phyloP scores from a whole-genome alignment of 441 rosid species.

The Pelargonium cotyledonis region DNA sequence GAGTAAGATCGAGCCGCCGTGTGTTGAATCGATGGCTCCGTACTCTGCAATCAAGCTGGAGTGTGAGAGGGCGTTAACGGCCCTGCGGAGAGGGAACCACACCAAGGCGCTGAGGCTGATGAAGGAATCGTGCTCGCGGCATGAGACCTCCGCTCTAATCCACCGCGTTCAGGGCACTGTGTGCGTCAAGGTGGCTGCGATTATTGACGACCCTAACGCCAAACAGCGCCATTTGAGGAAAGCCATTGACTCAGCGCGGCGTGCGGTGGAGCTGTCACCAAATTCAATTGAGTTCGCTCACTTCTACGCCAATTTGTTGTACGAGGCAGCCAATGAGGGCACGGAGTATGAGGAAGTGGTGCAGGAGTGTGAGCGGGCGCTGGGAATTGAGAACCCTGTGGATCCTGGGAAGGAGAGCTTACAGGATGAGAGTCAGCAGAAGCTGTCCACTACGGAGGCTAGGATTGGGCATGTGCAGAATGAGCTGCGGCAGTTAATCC shows the following conservation, averaged over 20 bases:
- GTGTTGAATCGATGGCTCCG: slow-evolving; percentile 15
- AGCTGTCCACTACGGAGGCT: slow-evolving; percentile 55
- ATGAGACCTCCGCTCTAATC: slow-evolving; percentile 54
- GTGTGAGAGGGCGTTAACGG: slow-evolving; percentile 73
- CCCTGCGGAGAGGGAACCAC: slow-evolving; percentile 77
- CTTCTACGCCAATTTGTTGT: slow-evolving; percentile 76
- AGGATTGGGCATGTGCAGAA: slow-evolving; percentile 68
- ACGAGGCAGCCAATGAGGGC: slow-evolving; percentile 66
- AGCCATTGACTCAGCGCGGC: slow-evolving; percentile 66
- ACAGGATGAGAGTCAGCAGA: slow-evolving; percentile 81
- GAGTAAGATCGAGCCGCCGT: slow-evolving; percentile 24
- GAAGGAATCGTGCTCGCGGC: slow-evolving; percentile 58
- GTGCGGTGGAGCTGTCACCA: slow-evolving; percentile 67
- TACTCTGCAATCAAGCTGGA: slow-evolving; percentile 54
- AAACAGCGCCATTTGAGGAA: slow-evolving; percentile 58
- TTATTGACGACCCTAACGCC: slow-evolving; percentile 60
- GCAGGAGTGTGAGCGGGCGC: slow-evolving; percentile 74
- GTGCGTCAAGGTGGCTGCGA: slow-evolving; percentile 64
- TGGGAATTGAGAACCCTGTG: slow-evolving; percentile 57
- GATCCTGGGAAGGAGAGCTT: slow-evolving; percentile 90
- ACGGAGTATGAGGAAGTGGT: slow-evolving; percentile 77
- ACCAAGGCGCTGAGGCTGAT: slow-evolving; percentile 74
- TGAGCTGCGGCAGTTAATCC: slow-evolving; percentile 64
- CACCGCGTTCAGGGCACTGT: slow-evolving; percentile 85
- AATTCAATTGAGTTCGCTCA: slow-evolving; percentile 71